phyloP scores from a whole-genome alignment of 2,329 filamentous ascomycete species.

The Aureobasidium pullulans region DNA sequence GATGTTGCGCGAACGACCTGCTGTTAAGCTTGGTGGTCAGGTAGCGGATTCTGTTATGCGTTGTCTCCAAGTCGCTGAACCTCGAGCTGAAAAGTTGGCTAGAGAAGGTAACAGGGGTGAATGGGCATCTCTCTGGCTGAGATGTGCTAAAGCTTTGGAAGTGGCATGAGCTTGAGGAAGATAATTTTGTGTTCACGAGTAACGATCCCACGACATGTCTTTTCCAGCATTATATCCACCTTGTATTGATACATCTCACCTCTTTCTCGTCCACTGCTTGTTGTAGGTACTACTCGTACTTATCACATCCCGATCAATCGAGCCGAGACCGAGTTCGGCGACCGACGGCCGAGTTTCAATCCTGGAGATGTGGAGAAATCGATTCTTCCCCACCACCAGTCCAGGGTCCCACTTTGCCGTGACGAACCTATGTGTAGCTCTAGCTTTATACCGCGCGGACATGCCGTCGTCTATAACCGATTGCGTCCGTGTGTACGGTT shows the following conservation, averaged over 20 bases:
- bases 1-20: constrained; percentile 50
- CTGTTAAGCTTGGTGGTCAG: constrained; percentile 37
- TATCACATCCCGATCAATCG: not conserved
- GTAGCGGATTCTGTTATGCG: constrained; percentile 44
- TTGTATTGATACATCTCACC: not conserved
- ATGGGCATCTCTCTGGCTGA: constrained; percentile 11
- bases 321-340: not conserved
- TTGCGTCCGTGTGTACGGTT: not conserved
- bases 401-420: constrained; percentile 11
- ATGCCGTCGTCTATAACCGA: constrained; percentile 4
- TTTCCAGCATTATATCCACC: not conserved
- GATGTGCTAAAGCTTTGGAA: not conserved
- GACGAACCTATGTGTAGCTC: not conserved
- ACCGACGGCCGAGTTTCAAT: not conserved
- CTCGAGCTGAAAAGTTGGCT: constrained; percentile 33
- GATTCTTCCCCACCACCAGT: constrained; percentile 4
- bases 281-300: no score
- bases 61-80: constrained; percentile 52
- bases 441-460: constrained; percentile 4
- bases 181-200: not conserved
- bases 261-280: not conserved
- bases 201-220: not conserved
- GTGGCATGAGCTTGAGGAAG: not conserved
- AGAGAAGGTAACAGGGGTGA: constrained; percentile 6
- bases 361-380: constrained; percentile 12